Evolutionary conservation across 202 grass and related monocot genomes (phyloP).

Genomic region (Eragrostis tef): DNA sequence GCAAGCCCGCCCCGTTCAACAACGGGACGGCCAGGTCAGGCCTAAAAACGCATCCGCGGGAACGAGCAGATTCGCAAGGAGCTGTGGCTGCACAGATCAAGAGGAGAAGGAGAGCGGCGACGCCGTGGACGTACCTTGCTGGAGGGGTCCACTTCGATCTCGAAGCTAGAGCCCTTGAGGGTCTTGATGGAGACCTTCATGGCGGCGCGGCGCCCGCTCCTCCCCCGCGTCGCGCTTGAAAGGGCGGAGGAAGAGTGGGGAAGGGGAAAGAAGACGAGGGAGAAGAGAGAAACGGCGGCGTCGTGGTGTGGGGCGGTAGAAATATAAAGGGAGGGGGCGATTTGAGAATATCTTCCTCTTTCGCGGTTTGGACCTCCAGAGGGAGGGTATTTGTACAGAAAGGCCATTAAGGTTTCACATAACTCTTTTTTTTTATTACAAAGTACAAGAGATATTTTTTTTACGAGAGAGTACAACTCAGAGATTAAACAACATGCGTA

Average conservation of each 20-base stretch:
- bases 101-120: not conserved
- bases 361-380: not conserved
- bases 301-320: not conserved
- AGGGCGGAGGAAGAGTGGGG: not conserved
- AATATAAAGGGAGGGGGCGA: not conserved
- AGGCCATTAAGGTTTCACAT: not conserved
- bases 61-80: not conserved
- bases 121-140: conserved; percentile 52
- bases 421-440: too few species aligned
- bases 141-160: conserved; percentile 67
- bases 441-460: too few species aligned
- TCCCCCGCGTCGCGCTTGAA: conserved; percentile 29
- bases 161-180: conserved; percentile 77
- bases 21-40: not conserved
- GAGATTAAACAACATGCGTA: too few species aligned
- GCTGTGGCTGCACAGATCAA: conserved; percentile 37
- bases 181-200: conserved; percentile 91
- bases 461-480: too few species aligned
- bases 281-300: not conserved
- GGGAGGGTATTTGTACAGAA: not conserved
- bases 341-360: not conserved
- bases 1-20: not conserved
- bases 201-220: conserved; percentile 28
- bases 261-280: conserved; percentile 4
- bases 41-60: not conserved